Percentiles rank a stretch among this genome's conserved stretches.
Evolutionary conservation across 2,329 filamentous ascomycete genomes (phyloP).

Genomic region (Keithomyces neogunnii): DNA sequence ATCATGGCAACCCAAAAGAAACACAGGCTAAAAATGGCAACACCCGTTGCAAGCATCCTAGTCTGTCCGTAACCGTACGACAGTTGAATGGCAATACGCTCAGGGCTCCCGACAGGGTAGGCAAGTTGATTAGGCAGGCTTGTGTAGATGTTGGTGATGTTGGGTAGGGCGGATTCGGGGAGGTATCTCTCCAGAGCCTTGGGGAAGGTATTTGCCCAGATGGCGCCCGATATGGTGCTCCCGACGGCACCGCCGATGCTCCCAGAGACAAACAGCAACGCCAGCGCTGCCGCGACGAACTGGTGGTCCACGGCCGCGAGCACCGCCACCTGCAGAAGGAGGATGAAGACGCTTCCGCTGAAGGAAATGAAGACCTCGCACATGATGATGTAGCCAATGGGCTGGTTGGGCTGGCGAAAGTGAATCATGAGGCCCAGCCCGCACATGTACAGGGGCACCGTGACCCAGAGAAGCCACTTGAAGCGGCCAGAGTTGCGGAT

Average conservation of each 20-base stretch:
- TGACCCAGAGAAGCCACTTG: conserved; percentile 16
- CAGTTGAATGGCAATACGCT: no score
- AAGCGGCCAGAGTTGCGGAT: not conserved
- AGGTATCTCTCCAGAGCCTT: conserved; percentile 30
- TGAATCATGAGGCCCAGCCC: conserved; percentile 33
- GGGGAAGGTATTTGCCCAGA: conserved; percentile 50
- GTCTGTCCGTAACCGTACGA: no score
- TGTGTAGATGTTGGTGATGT: no score
- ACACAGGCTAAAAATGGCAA: no score
- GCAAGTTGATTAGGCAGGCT: no score
- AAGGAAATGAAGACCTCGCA: not conserved
- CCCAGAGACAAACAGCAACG: conserved; percentile 49
- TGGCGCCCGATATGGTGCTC: conserved; percentile 48
- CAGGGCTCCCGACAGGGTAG: no score
- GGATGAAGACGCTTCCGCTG: not conserved
- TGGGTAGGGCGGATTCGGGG: conserved; percentile 18
- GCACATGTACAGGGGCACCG: conserved; percentile 30
- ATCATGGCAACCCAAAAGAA: no score
- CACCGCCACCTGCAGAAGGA: conserved; percentile 31
- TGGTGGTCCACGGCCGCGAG: conserved; percentile 38
- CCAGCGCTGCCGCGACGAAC: conserved; percentile 46
- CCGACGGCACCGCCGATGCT: conserved; percentile 50
- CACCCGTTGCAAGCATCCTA: no score
- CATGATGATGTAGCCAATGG: conserved; percentile 40
- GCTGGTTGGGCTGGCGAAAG: conserved; percentile 28